These are phyloP conservation scores for Lachnellula suecica DNA, from an alignment of 2,329 filamentous ascomycete species.

Conservation along the genomic window DNA sequence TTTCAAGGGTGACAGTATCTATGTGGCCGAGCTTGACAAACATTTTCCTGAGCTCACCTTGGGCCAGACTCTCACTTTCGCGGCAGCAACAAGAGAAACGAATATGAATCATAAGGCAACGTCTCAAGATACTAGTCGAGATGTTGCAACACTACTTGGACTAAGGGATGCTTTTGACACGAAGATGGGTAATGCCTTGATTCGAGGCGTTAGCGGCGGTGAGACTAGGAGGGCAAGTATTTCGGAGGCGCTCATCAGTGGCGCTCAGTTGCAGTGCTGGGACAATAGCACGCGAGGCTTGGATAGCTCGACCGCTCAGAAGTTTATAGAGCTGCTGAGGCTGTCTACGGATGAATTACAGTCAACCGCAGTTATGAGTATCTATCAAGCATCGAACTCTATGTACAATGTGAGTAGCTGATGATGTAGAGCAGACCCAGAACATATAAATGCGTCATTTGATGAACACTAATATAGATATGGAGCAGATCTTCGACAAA, in stretches of 20 bases:
- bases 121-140: neutral
- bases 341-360: constrained; percentile 63
- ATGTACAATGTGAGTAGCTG: constrained; percentile 52
- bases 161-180: constrained; percentile 53
- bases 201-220: constrained; percentile 59
- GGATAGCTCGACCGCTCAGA: constrained; percentile 70
- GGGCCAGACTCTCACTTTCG: constrained; percentile 69
- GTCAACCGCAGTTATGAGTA: constrained; percentile 63
- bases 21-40: constrained; percentile 65
- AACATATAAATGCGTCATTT: too few relatives aligned
- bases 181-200: constrained; percentile 55
- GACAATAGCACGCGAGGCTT: constrained; percentile 74
- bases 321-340: constrained; percentile 69
- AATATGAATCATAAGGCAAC: neutral
- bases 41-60: constrained; percentile 75
- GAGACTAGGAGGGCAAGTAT: constrained; percentile 59
- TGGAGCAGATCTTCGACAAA: constrained; percentile 64
- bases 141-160: constrained; percentile 32
- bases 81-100: constrained; percentile 52
- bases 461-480: too few relatives aligned
- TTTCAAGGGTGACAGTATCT: constrained; percentile 49
- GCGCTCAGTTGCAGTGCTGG: constrained; percentile 70
- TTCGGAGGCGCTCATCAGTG: constrained; percentile 36
- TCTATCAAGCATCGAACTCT: constrained; percentile 70
- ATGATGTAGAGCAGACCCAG: too few relatives aligned